Percentiles rank a stretch among this genome's conserved stretches.
phyloP scores from a whole-genome alignment of 768 basidiomycete genomes.

The Leccinum subgranulosum region DNA sequence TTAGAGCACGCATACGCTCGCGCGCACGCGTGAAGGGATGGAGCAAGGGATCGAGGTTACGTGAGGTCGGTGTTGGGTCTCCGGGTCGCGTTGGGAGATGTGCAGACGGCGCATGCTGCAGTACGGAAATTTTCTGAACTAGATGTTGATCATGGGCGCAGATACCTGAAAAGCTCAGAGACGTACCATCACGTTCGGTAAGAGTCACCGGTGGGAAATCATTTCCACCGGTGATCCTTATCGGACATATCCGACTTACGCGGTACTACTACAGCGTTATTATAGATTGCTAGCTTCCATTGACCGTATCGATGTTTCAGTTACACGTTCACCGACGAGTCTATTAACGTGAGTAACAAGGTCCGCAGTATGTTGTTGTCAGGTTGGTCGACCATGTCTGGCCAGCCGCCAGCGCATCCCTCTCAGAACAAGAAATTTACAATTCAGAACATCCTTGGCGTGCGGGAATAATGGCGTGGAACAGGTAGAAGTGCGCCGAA shows the following conservation, averaged over 20 bases:
- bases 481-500: background rate
- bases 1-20: slow-evolving; percentile 90
- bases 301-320: slow-evolving; percentile 4
- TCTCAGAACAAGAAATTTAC: background rate
- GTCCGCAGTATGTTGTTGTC: background rate
- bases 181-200: slow-evolving; percentile 15
- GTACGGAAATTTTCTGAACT: slow-evolving; percentile 76
- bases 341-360: background rate
- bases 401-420: background rate
- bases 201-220: slow-evolving; percentile 9
- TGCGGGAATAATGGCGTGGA: background rate
- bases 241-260: background rate
- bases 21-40: slow-evolving; percentile 93
- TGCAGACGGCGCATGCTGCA: slow-evolving; percentile 75
- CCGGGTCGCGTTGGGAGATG: slow-evolving; percentile 75
- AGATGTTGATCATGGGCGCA: slow-evolving; percentile 2
- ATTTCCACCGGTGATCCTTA: no score
- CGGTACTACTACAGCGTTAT: background rate
- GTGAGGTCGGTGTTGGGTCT: slow-evolving; percentile 81
- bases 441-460: background rate
- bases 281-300: background rate
- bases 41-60: slow-evolving; percentile 92
- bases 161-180: background rate
- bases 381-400: background rate
- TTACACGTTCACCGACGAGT: background rate